phyloP scores from a whole-genome alignment of 345 rosid genomes.

The Eucalyptus melliodora region DNA sequence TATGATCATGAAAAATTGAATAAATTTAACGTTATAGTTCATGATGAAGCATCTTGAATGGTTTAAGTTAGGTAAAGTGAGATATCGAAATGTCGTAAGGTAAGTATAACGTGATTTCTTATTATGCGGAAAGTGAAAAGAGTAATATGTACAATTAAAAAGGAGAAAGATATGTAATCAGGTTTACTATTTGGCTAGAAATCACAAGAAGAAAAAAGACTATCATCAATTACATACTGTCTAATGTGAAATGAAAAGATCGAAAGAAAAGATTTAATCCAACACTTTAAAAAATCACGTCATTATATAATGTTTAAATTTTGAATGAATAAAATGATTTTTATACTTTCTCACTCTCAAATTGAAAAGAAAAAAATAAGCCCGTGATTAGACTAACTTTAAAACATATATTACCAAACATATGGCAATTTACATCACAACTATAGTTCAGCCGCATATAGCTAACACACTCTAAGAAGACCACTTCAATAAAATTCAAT shows the following conservation, averaged over 20 bases:
- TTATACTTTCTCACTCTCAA: background rate
- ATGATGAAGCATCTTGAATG: background rate
- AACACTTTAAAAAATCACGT: background rate
- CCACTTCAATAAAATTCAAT: background rate
- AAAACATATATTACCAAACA: background rate
- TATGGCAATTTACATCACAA: background rate
- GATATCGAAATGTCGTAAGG: background rate
- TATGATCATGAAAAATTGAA: background rate
- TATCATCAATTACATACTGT: background rate
- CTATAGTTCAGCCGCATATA: background rate
- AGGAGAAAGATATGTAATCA: background rate
- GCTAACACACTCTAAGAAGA: background rate
- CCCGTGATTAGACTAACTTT: background rate
- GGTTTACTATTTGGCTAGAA: background rate
- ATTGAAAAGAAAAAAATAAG: background rate
- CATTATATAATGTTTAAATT: background rate
- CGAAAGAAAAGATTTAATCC: background rate
- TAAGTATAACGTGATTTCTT: background rate
- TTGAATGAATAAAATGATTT: background rate
- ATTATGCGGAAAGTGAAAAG: background rate
- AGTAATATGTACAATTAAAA: background rate
- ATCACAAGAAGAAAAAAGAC: background rate
- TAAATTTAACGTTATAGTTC: background rate
- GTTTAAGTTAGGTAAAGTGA: background rate
- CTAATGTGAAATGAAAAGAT: background rate